These are phyloP conservation scores for Tetradesmus obliquus DNA, from an alignment of 139 green algal genomes.

Conservation along the genomic window DNA sequence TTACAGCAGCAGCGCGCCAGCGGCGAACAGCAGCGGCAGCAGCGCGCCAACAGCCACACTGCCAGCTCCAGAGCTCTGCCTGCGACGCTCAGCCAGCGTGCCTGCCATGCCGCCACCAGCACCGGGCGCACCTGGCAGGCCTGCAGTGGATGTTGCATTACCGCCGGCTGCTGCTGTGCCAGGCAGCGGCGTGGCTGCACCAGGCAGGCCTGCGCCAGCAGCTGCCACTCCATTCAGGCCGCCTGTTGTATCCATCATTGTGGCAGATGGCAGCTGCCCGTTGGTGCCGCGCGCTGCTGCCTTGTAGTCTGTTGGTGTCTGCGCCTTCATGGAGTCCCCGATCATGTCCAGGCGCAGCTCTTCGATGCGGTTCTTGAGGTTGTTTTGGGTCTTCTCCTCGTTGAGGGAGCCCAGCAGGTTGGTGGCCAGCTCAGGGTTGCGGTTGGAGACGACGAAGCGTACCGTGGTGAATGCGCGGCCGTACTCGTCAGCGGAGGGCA, in stretches of 20 bases:
- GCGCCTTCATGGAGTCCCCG: slow-evolving; percentile 31
- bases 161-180: not conserved
- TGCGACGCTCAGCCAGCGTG: slow-evolving; percentile 14
- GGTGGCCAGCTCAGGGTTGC: slow-evolving; percentile 10
- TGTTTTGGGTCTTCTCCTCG: slow-evolving; percentile 27
- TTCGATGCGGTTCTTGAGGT: slow-evolving; percentile 43
- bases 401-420: slow-evolving; percentile 31
- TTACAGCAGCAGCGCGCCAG: slow-evolving; percentile 10
- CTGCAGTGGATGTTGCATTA: slow-evolving; percentile 8
- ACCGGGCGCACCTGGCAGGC: not conserved
- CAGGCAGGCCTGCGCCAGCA: not conserved
- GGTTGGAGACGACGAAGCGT: slow-evolving; percentile 23
- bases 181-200: not conserved
- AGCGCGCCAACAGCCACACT: not conserved
- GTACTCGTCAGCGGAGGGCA: slow-evolving; percentile 24
- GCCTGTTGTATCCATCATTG: slow-evolving; percentile 29
- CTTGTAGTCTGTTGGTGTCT: slow-evolving; percentile 41
- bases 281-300: not conserved
- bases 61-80: not conserved
- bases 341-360: slow-evolving; percentile 34
- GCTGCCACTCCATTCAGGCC: slow-evolving; percentile 21
- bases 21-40: not conserved
- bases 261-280: not conserved
- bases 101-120: not conserved
- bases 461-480: slow-evolving; percentile 20